A percentile compares a stretch with the other conserved stretches of the same genome.
phyloP scores from a whole-genome alignment of 371 early-diverging fungal species.

The Actinomortierella ambigua region DNA sequence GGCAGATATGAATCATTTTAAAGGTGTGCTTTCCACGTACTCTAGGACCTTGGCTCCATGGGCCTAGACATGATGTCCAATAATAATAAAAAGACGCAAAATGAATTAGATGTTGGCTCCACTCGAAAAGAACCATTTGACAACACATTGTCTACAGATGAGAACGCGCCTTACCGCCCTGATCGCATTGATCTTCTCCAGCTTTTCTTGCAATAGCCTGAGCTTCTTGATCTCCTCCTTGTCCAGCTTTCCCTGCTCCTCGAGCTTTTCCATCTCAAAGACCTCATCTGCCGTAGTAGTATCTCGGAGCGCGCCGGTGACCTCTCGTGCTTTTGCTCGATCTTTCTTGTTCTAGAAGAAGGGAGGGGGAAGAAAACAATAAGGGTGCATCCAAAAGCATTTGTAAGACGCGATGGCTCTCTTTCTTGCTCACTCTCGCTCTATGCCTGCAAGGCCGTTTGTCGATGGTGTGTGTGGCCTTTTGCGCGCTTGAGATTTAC shows the following conservation, averaged over 20 bases:
- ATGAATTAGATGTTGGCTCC: too few species aligned
- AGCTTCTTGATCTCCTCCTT: slow-evolving; percentile 54
- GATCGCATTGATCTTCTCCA: slow-evolving; percentile 55
- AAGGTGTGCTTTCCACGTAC: too few species aligned
- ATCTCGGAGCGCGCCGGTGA: slow-evolving; percentile 57
- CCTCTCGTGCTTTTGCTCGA: slow-evolving; percentile 57
- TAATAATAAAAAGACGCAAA: too few species aligned
- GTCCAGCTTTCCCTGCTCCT: slow-evolving; percentile 54
- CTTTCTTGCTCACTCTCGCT: too few species aligned
- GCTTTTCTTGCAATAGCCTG: slow-evolving; percentile 49
- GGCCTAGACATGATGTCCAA: too few species aligned
- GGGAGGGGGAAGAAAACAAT: not conserved
- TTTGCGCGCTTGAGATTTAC: too few species aligned
- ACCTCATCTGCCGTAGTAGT: slow-evolving; percentile 54
- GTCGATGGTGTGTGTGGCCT: not conserved
- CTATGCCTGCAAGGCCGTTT: not conserved
- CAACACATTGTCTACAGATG: too few species aligned
- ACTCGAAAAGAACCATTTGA: too few species aligned
- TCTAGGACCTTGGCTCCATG: too few species aligned
- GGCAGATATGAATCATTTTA: too few species aligned
- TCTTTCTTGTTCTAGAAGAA: slow-evolving; percentile 63
- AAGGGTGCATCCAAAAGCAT: not conserved
- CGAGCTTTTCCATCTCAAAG: slow-evolving; percentile 53
- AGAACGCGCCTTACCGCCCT: slow-evolving; percentile 44
- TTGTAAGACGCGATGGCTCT: slow-evolving; percentile 1